Evolutionary conservation across 2,329 filamentous ascomycete species (phyloP).

Genomic region (Aspergillus sergii): DNA sequence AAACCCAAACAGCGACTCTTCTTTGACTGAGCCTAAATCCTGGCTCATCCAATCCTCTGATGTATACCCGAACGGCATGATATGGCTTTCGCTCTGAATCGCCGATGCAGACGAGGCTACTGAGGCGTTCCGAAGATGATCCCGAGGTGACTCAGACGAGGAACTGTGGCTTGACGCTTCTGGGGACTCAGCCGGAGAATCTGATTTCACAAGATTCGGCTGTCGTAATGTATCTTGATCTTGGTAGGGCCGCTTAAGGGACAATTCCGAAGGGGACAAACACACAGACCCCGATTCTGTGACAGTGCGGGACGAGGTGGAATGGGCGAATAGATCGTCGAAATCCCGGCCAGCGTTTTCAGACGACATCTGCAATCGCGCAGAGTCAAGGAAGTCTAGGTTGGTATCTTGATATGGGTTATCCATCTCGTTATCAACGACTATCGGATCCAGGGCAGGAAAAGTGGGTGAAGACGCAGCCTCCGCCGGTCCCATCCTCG

Average conservation of each 20-base stretch:
- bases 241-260: slow-evolving; percentile 32
- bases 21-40: slow-evolving; percentile 38
- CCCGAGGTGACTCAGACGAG: slow-evolving; percentile 45
- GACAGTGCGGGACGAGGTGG: slow-evolving; percentile 34
- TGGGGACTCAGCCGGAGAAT: slow-evolving; percentile 49
- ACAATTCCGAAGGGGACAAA: slow-evolving; percentile 33
- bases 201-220: slow-evolving; percentile 35
- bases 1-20: slow-evolving; percentile 44
- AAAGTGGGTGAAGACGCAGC: slow-evolving; percentile 40
- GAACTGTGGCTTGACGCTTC: slow-evolving; percentile 48
- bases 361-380: slow-evolving; percentile 39
- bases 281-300: slow-evolving; percentile 31
- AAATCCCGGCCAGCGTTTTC: slow-evolving; percentile 44
- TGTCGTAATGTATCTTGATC: slow-evolving; percentile 38
- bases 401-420: slow-evolving; percentile 43
- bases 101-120: slow-evolving; percentile 44
- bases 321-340: slow-evolving; percentile 43
- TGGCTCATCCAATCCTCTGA: slow-evolving; percentile 42
- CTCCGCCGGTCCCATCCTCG: slow-evolving; percentile 42
- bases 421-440: slow-evolving; percentile 48
- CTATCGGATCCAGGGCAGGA: slow-evolving; percentile 42
- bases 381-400: slow-evolving; percentile 46
- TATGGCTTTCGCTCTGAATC: slow-evolving; percentile 39
- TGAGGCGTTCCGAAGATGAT: slow-evolving; percentile 45
- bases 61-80: slow-evolving; percentile 38